phyloP scores from a whole-genome alignment of 2,329 filamentous ascomycete species.

The Verticillium longisporum region DNA sequence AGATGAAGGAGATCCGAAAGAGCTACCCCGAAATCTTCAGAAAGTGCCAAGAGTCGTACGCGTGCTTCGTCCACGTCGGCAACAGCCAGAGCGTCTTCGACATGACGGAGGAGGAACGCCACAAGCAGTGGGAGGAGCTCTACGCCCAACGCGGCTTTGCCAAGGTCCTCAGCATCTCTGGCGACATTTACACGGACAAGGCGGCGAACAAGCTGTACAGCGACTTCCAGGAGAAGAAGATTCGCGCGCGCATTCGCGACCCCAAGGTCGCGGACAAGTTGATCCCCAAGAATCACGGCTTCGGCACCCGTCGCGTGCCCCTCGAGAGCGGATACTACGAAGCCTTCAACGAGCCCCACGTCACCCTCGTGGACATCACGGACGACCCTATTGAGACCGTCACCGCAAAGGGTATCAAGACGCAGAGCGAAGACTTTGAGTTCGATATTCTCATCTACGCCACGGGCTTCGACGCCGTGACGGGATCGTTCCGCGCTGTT shows the following conservation, averaged over 20 bases:
- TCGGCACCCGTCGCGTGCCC: conserved; percentile 23
- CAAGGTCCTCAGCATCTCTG: conserved; percentile 17
- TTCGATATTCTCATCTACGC: conserved; percentile 31
- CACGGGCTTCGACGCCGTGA: conserved; percentile 27
- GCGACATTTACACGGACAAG: conserved; percentile 18
- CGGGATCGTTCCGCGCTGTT: conserved; percentile 20
- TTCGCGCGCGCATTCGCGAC: conserved; percentile 25
- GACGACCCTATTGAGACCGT: conserved; percentile 31
- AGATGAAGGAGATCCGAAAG: conserved; percentile 4
- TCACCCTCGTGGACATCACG: conserved; percentile 38
- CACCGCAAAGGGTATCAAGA: conserved; percentile 25
- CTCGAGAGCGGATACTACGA: conserved; percentile 44
- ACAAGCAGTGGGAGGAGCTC: conserved; percentile 16
- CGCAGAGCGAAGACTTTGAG: conserved; percentile 19
- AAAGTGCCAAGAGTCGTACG: conserved; percentile 18
- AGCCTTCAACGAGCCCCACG: conserved; percentile 36
- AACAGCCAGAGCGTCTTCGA: conserved; percentile 12
- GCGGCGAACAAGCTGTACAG: conserved; percentile 19
- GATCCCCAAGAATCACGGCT: conserved; percentile 19
- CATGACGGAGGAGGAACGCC: conserved; percentile 20
- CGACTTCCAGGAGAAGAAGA: conserved; percentile 25
- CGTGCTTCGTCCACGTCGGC: conserved; percentile 13
- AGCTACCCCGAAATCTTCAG: conserved; percentile 22
- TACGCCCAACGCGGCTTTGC: conserved; percentile 30
- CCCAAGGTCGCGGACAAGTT: conserved; percentile 25